phyloP scores from a whole-genome alignment of 345 rosid genomes.

The Acer yangbiense region DNA sequence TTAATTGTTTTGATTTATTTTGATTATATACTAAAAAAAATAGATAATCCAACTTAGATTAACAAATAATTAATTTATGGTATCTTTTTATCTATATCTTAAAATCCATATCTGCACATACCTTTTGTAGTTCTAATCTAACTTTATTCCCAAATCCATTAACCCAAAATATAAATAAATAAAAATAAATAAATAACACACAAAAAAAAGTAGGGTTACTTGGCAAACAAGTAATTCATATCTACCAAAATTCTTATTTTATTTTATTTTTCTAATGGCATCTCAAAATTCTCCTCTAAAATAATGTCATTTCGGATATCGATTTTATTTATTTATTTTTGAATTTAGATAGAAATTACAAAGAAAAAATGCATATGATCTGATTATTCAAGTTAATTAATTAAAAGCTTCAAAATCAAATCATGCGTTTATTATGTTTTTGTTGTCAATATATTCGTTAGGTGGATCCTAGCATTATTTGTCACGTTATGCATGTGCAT shows the following conservation, averaged over 20 bases:
- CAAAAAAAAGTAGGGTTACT: background rate
- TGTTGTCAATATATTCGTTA: background rate
- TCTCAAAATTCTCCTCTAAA: too few species aligned
- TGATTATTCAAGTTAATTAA: background rate
- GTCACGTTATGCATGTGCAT: background rate
- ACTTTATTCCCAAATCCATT: constrained; percentile 7
- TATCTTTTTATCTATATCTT: background rate
- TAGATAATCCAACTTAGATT: background rate
- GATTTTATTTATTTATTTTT: too few species aligned
- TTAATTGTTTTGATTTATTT: background rate
- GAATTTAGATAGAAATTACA: too few species aligned
- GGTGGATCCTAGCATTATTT: background rate
- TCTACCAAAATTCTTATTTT: background rate
- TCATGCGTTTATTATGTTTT: background rate
- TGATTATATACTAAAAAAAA: too few species aligned
- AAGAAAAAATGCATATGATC: background rate
- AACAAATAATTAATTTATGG: background rate
- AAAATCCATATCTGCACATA: background rate
- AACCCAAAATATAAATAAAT: background rate
- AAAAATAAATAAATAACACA: too few species aligned
- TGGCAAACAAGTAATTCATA: background rate
- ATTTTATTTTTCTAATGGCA: too few species aligned
- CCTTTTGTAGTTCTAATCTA: background rate
- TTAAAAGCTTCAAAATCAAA: background rate
- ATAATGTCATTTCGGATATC: too few species aligned